These are phyloP conservation scores for Chaetomidium leptoderma DNA, from an alignment of 495 filamentous ascomycete species.

Conservation along the genomic window DNA sequence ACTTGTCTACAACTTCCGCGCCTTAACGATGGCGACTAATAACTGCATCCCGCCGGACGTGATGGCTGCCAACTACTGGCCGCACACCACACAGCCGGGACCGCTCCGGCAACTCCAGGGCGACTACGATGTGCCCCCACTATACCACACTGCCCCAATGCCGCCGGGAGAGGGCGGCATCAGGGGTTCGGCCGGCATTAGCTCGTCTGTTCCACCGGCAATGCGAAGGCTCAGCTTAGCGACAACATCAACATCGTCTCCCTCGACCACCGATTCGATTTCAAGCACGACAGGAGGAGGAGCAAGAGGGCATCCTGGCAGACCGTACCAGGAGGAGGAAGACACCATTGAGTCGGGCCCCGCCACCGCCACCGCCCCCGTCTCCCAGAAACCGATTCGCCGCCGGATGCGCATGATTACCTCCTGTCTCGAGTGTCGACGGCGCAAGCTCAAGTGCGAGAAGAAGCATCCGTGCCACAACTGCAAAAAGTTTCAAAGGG, in stretches of 20 bases:
- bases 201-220: neutral
- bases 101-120: neutral
- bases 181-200: neutral
- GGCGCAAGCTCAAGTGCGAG: constrained; percentile 77
- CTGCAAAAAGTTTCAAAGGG: constrained; percentile 56
- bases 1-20: neutral
- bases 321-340: constrained; percentile 3
- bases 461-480: constrained; percentile 69
- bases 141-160: neutral
- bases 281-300: neutral
- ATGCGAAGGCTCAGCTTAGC: neutral
- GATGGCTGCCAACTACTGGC: constrained; percentile 6
- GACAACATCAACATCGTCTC: neutral
- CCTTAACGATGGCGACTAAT: neutral
- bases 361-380: neutral
- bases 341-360: neutral
- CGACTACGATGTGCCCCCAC: neutral
- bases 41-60: neutral
- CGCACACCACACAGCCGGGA: neutral
- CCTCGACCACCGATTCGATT: neutral
- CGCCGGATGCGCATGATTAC: constrained; percentile 66
- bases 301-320: too few relatives aligned
- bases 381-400: constrained; percentile 45
- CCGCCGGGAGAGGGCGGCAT: too few relatives aligned
- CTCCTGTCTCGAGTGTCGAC: constrained; percentile 66